Percentiles rank a stretch among this genome's conserved stretches.
Evolutionary conservation across 352 stramenopile genomes (phyloP).

Genomic region (Discostella stelligera): DNA sequence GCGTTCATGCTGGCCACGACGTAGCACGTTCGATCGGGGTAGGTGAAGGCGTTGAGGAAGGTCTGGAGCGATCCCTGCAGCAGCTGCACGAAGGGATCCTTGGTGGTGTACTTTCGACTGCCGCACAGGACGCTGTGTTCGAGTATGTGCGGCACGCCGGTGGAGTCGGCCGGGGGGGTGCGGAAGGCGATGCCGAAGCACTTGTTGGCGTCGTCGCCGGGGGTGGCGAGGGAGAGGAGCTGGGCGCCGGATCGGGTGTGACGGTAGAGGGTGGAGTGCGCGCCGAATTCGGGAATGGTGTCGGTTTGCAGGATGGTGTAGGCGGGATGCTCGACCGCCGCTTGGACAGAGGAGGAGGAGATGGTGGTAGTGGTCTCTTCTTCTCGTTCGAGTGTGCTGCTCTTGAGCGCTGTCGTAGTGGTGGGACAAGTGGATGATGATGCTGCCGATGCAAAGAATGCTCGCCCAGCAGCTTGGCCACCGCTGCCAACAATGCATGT

Average conservation of each 20-base stretch:
- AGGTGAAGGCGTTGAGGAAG: constrained; percentile 99
- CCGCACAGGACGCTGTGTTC: constrained; percentile 94
- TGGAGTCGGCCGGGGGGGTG: constrained; percentile 94
- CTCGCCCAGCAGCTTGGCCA: not conserved
- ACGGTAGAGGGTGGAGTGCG: constrained; percentile 81
- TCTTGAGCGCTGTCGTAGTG: not conserved
- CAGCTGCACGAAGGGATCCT: constrained; percentile 99
- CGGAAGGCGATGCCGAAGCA: constrained; percentile 95
- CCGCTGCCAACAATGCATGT: not conserved
- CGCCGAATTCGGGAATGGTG: constrained; percentile 82
- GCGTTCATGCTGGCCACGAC: constrained; percentile 96
- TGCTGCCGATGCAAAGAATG: not conserved
- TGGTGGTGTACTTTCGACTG: constrained; percentile 94
- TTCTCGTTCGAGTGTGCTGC: not conserved
- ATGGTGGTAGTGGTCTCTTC: not conserved
- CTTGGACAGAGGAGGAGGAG: not conserved
- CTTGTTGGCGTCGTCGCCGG: constrained; percentile 87
- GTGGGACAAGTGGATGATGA: not conserved
- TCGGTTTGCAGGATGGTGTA: constrained; percentile 83
- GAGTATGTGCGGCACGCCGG: constrained; percentile 97
- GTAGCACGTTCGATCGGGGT: constrained; percentile 97
- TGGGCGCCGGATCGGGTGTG: constrained; percentile 84
- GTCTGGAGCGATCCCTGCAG: constrained; percentile 97
- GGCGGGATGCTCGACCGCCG: constrained; percentile 68
- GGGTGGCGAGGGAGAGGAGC: constrained; percentile 79